Conservation (phyloP, 2,329 filamentous ascomycete genomes). For the Nigrograna mackinnonii region DNA sequence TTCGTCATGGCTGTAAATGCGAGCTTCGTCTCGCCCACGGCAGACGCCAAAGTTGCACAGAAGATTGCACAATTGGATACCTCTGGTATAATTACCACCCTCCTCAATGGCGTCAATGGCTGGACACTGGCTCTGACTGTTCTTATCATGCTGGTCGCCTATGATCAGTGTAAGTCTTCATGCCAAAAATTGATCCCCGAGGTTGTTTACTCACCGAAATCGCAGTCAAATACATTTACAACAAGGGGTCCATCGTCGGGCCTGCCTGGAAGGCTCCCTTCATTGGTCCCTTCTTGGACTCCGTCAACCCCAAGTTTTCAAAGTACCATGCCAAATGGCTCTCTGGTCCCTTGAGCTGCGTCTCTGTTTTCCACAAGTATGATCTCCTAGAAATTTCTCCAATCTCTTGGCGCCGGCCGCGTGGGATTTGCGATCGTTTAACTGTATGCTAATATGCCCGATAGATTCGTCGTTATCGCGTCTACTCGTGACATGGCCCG, state of each 20-base stretch:
- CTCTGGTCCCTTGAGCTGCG: constrained; percentile 88
- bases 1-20: constrained; percentile 38
- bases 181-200: background rate
- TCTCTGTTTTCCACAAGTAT: constrained; percentile 98
- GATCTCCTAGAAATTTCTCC: constrained; percentile 6
- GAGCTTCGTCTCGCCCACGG: constrained; percentile 44
- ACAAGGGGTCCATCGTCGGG: constrained; percentile 49
- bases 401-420: background rate
- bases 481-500: constrained; percentile 91
- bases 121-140: constrained; percentile 73
- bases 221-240: constrained; percentile 46
- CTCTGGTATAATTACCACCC: constrained; percentile 32
- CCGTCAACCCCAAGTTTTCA: constrained; percentile 85
- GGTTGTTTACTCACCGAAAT: constrained; percentile 3
- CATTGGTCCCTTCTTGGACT: constrained; percentile 88
- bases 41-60: constrained; percentile 40
- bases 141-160: constrained; percentile 71
- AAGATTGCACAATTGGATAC: constrained; percentile 31
- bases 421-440: background rate
- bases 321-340: constrained; percentile 89
- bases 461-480: constrained; percentile 91
- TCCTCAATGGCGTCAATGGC: constrained; percentile 35
- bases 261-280: constrained; percentile 50
- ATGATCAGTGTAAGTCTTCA: constrained; percentile 78
- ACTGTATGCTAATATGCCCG: constrained; percentile 8